Evolutionary conservation across 805 yeast species (phyloP), one percentile per base, ranked within the genome.

Genomic region (Saturnispora gosingensis): DNA sequence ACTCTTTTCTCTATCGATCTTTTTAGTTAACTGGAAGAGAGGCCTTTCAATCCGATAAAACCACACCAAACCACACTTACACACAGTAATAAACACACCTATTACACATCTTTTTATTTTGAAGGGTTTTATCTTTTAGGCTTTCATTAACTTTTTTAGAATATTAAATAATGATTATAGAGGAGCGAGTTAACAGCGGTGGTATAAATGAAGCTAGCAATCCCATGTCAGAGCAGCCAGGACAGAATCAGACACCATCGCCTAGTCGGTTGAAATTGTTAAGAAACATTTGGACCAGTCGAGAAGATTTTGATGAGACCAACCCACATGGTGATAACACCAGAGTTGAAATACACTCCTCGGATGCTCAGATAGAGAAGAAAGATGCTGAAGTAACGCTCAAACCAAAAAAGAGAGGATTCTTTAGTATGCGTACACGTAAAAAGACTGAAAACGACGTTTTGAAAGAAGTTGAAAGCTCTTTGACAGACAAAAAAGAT

Each of bases 401-500:
- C n/a, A 49, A 30, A 30, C 25, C 43, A 16, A 49, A 35, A 42
- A 43, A 44, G n/a, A 49, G 39, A 10, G 51, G 38, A 7, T 43
- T 49, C 18, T 49, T 49, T 35, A 43, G 47, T 6, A 35, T 49
- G 44, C 44, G 47, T 42, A 42, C 51, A n/a, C 51, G 51, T 49
- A 30, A 22, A 32, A 34, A 35, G 27, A 36, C 6, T 27, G 49
- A 36, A n/a, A 46, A 38, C 7, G 43, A 27, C 22, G 30, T 10
- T 16, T 9, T 16, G 8, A 20, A 20, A 11, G 43, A 3, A 36
- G 45, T 55, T 5, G 59, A 58, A 43, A 54, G 56, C 30, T 60
- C 56, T 15, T 44, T 52, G 43, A 52, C 43, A 49, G 43, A 10
- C 11, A 22, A 45, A 30, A 34, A 22, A 6, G 42, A 35, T 15